These are phyloP conservation scores for Acephala macrosclerotiorum DNA, from an alignment of 2,329 filamentous ascomycete species.

Conservation along the genomic window DNA sequence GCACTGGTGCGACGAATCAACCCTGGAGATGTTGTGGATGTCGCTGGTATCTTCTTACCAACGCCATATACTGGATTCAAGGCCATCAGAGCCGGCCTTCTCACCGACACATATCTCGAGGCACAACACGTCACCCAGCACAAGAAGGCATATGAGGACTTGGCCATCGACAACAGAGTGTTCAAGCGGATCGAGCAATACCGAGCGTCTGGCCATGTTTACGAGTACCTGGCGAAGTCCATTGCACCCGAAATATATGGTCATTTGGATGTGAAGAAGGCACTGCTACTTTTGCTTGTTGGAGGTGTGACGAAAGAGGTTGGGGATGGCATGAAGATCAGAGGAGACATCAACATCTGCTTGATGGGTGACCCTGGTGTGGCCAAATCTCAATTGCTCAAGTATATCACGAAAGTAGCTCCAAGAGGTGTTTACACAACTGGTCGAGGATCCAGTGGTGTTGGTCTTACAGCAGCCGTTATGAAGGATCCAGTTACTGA, in stretches of 20 bases:
- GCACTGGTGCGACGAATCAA: conserved; percentile 86
- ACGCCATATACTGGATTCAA: conserved; percentile 99
- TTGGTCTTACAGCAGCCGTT: conserved; percentile 82
- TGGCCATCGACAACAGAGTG: conserved; percentile 81
- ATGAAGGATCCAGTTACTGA: conserved; percentile 82
- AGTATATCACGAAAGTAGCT: conserved; percentile 98
- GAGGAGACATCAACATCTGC: conserved; percentile 98
- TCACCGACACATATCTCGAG: conserved; percentile 97
- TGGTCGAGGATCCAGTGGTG: conserved; percentile 81
- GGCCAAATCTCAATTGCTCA: conserved; percentile 96
- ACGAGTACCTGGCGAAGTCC: conserved; percentile 93
- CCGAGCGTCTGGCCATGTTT: conserved; percentile 86
- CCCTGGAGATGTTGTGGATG: conserved; percentile 92
- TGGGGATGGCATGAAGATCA: conserved; percentile 98
- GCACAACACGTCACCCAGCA: conserved; percentile 93
- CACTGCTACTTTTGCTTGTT: conserved; percentile 91
- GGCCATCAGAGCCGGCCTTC: conserved; percentile 92
- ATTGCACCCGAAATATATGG: conserved; percentile 98
- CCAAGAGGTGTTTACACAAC: conserved; percentile 86
- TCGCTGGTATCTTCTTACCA: conserved; percentile 94
- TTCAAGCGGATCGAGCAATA: conserved; percentile 86
- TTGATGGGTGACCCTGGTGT: conserved; percentile 99
- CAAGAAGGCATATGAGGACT: conserved; percentile 97
- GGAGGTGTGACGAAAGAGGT: conserved; percentile 97
- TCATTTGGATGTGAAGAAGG: conserved; percentile 97